Evolutionary conservation across 176 grass and related monocot genomes (phyloP).

Genomic region (Paspalum vaginatum): DNA sequence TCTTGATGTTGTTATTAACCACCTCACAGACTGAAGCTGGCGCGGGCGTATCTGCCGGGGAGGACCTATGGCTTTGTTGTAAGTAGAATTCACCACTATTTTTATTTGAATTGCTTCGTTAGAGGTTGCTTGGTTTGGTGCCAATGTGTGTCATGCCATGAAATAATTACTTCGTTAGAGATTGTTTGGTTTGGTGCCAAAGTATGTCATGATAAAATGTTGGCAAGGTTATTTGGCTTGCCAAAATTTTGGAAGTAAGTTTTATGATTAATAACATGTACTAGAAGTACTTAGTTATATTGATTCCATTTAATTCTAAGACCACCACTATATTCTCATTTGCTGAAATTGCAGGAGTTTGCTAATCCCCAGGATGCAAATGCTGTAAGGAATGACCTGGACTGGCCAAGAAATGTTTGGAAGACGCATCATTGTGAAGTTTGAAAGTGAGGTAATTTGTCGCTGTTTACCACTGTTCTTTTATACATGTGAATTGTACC

Average conservation of each 20-base stretch:
- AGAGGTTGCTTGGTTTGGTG: too few species aligned
- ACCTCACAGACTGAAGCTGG: constrained; percentile 69
- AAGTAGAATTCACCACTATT: constrained; percentile 38
- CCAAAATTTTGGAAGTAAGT: too few species aligned
- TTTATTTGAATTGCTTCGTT: too few species aligned
- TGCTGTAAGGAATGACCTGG: constrained; percentile 73
- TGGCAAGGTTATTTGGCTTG: too few species aligned
- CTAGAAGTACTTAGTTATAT: constrained; percentile 6
- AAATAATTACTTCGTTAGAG: too few species aligned
- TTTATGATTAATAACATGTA: background rate
- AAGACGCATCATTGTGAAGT: constrained; percentile 70
- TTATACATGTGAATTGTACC: constrained; percentile 18
- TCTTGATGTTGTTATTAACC: constrained; percentile 50
- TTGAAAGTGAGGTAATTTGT: constrained; percentile 74
- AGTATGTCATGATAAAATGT: too few species aligned
- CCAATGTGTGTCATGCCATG: too few species aligned
- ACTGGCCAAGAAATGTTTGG: constrained; percentile 76
- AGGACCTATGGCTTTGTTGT: constrained; percentile 83
- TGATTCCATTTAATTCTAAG: constrained; percentile 18
- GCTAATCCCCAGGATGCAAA: constrained; percentile 73
- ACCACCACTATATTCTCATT: background rate
- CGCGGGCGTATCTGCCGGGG: constrained; percentile 73
- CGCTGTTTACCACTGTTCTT: constrained; percentile 23
- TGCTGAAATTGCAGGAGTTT: constrained; percentile 60
- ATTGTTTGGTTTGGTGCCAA: too few species aligned